Evolutionary conservation across 2,329 filamentous ascomycete genomes (phyloP), one percentile per base, ranked within the genome.

Genomic region (Sclerotinia borealis): DNA sequence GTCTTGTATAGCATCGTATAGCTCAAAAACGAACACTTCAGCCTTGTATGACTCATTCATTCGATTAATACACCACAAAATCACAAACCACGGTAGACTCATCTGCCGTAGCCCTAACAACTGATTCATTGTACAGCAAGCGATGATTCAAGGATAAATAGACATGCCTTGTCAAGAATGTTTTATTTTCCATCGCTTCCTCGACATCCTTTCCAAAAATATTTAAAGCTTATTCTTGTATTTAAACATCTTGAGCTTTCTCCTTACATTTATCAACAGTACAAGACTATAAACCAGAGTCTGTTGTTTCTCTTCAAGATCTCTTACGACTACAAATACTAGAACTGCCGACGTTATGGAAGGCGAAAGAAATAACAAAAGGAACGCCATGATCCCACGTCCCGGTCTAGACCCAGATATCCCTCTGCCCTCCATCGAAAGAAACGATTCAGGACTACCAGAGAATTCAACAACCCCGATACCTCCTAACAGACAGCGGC

Each of bases 401-500:
- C n/a, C 22, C 8, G 27, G 13, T 22, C 19, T 9, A 34, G 29
- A 25, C 4, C 27, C 52, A 17, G 52, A 56, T 22, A 1, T 9
- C 15, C 52, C 52, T 22, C 7, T 56, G 1, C 11, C 13, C 1
- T 56, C 27, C 2, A 45, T 45, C 11, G 52, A 56, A 10, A 10
- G 39, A 15, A 56, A 13, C 11, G 6, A 55, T 1, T 4, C 36
- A 31, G 3, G 7, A n/a, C 45, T 13, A 2, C 19, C 8, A 7
- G 19, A 34, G 3, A 3, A 10, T 22, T 0, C 7, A 2, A 0
- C 17, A 3, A 1, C 52, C 34, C 3, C 11, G 31, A 2, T 11
- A 0, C 2, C 25, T 45, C 37, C 7, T 7, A 10, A 10, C 19
- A 34, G 27, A 56, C 37, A 45, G 34, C n/a, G 39, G 17, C 17